Base-by-base conservation (phyloP, 1,139 yeast genomes). In the Yamadazyma epiphylla region DNA sequence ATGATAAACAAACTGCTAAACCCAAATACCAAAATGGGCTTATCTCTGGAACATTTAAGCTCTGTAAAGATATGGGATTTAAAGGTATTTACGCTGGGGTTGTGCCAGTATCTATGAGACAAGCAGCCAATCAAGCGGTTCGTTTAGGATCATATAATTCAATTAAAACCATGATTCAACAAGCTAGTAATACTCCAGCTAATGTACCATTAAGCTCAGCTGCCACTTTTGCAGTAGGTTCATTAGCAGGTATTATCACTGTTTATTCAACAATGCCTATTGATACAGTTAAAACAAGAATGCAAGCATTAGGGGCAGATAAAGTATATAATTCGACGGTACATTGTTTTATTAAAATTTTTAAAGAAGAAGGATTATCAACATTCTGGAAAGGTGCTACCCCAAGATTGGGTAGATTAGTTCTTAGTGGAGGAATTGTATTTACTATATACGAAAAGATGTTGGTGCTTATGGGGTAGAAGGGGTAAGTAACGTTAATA, bases 371-470 rank as follows among this genome's bases (percentile, higher is more conserved):
- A 60, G 97, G 98, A n/a, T 59, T 88, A 41, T 64, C 77, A 49
- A 84, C 96, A 4, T 87, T 88, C 63, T 91, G 98, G 98, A 86
- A 86, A 60, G 98, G 98, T 37, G 96, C 97, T 24, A 89, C 97
- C 2, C 98, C 98, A 30, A 72, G 98, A 52, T 66, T 91, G 42
- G 98, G 97, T 3, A 74, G 98, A 46, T 71, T 91, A 51, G 79
- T 89, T 26, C 70, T 91, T 51, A 83, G 95, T 61, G 97, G 97
- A 35, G 97, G 97, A 45, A 89, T 89, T 43, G 96, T 89, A 11
- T 89, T 89, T 59, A 89, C 96, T 20, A 84, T 89, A 35, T 89
- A 89, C 56, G 97, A 89, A 55, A 85, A 87, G 61, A 83, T 89
- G 66, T 66, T 89, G 58, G 75, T 72, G 16, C 42, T 84, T 11